These are phyloP conservation scores for Backusella sp. DNA, from an alignment of 192 early-diverging fungal species.

Conservation along the genomic window DNA sequence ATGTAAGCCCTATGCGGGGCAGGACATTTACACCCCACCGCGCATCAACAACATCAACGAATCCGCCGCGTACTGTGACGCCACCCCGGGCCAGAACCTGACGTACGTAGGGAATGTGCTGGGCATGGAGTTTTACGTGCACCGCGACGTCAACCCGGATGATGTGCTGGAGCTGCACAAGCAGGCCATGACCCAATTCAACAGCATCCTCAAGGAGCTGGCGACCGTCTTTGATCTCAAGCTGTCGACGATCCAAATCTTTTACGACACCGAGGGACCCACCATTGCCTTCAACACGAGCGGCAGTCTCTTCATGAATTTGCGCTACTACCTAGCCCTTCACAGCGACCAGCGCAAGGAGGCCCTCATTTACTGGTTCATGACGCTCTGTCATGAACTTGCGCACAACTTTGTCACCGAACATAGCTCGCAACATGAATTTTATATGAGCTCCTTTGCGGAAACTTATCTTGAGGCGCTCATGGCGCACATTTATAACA, in stretches of 20 bases:
- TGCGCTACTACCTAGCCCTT: slow-evolving; percentile 70
- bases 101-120: slow-evolving; percentile 42
- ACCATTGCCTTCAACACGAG: slow-evolving; percentile 83
- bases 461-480: slow-evolving; percentile 56
- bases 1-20: slow-evolving; percentile 35
- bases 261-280: slow-evolving; percentile 65
- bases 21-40: slow-evolving; percentile 35
- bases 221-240: slow-evolving; percentile 65
- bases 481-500: slow-evolving; percentile 24
- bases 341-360: slow-evolving; percentile 43
- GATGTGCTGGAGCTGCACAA: slow-evolving; percentile 38
- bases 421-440: slow-evolving; percentile 78
- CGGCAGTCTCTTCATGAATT: slow-evolving; percentile 80
- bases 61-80: slow-evolving; percentile 46
- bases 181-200: slow-evolving; percentile 40
- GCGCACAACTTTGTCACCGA: slow-evolving; percentile 70
- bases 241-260: slow-evolving; percentile 64
- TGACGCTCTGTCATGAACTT: slow-evolving; percentile 81
- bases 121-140: slow-evolving; percentile 37
- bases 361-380: slow-evolving; percentile 79
- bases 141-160: slow-evolving; percentile 31
- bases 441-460: slow-evolving; percentile 80
- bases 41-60: slow-evolving; percentile 29
- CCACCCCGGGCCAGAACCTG: slow-evolving; percentile 44
- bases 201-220: slow-evolving; percentile 39